Evolutionary conservation across 148 eudicot genomes (phyloP), one percentile per base, ranked within the genome.

Genomic region (Chenopodium quinoa): DNA sequence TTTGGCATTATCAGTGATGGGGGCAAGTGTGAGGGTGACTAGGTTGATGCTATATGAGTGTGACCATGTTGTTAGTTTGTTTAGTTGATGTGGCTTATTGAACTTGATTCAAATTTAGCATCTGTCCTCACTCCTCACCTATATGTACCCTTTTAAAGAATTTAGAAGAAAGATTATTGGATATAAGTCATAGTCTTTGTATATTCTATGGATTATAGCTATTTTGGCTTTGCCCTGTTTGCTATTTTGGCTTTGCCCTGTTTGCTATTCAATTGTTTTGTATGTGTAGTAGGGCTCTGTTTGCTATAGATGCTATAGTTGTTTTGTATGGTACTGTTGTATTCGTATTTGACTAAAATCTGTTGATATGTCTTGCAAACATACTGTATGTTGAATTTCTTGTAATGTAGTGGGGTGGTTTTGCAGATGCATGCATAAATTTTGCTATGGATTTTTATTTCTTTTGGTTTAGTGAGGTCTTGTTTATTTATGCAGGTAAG

Each of bases 351-450:
- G 62, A 66, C 2, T 66, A 2, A 9, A 66, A 25, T 23, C 7
- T 66, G 62, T 66, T 66, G 70, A 6, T 66, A 66, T 68, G 71
- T 31, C 12, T 68, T 66, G 2, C 5, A 66, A 70, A 11, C 8
- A 19, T 47, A 31, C 0, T 31, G 70, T 10, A 13, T 17, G 20
- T 4, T 65, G 70, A 66, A 4, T 95, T 96, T 80, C 89, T 90
- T 52, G 87, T 93, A 84, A 97, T 92, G 75, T 92, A 93, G 79
- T 85, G 81, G 87, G 91, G 91, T 23, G 97, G 99, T 52, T 31
- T 14, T 68, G 71, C 4, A 68, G 32, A 9, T 68, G 44, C 13
- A 19, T 4, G 44, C 20, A 20, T 19, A 48, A 37, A 37, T 7
- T 37, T 73, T 23, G 60, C 9, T 46, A 56, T 48, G 23, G 27